phyloP scores from a whole-genome alignment of 176 grass and related monocot species.

The Raddia guianensis region DNA sequence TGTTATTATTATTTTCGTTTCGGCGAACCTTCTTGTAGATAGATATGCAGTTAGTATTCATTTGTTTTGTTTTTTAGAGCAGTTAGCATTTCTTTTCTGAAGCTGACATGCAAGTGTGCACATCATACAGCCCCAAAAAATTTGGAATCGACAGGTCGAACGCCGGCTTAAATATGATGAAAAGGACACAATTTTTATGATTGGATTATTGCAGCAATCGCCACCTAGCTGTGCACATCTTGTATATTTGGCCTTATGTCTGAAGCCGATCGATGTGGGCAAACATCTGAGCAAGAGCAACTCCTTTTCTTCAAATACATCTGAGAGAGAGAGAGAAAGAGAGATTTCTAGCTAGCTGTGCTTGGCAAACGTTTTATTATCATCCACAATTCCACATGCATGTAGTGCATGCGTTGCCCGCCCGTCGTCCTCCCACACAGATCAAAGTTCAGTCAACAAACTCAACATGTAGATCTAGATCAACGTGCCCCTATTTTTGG shows the following conservation, averaged over 20 bases:
- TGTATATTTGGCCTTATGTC: background rate
- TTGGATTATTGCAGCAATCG: background rate
- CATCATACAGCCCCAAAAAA: background rate
- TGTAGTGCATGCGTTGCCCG: background rate
- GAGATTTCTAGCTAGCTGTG: background rate
- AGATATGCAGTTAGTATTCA: background rate
- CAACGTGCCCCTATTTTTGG: background rate
- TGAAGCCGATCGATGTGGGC: background rate
- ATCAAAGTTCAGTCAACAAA: background rate
- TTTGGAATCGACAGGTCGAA: background rate
- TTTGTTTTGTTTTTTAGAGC: too few relatives aligned
- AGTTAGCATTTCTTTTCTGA: background rate
- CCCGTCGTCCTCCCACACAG: background rate
- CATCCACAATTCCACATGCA: background rate
- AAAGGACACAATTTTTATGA: background rate
- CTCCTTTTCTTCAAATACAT: background rate
- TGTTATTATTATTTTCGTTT: too few relatives aligned
- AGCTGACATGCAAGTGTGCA: background rate
- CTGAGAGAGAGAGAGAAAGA: background rate
- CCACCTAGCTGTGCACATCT: too few relatives aligned
- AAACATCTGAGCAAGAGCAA: background rate
- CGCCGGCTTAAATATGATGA: background rate
- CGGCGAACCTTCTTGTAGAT: too few relatives aligned
- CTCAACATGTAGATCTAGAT: background rate
- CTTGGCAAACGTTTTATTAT: background rate